Evolutionary conservation across 1,139 yeast species (phyloP), one percentile per base, ranked within the genome.

Genomic region (Debaryomycetaceae sp.): DNA sequence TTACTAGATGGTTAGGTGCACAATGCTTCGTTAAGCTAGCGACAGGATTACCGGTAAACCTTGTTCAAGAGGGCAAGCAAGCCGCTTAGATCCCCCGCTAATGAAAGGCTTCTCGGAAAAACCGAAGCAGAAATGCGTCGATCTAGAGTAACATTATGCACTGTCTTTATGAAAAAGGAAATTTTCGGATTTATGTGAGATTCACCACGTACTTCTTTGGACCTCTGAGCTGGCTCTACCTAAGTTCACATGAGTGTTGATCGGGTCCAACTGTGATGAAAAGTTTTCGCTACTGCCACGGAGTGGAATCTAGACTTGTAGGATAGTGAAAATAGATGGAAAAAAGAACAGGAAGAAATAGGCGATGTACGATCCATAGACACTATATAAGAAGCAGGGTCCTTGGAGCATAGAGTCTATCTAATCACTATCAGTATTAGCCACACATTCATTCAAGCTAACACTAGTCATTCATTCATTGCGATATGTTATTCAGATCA

Each of bases 401-500:
- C 11, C 31, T 27, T 11, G 11, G 31, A 11, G 11, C 11, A 27
- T 27, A 7, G 2, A 8, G 34, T 36, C 31, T 30, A 36, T 36
- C 24, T 24, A 36, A 30, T 35, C 36, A 36, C 37, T 37, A 37
- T 35, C 35, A 33, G 24, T 17, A 17, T 17, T 43, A 40, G 37
- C 40, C 40, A 37, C 34, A 39, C 37, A 24, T 38, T 37, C 30
- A 34, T 17, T 36, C 11, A 42, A 37, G 40, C 13, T 7, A 42
- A 31, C 37, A n/a, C 8, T 34, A 34, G 17, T n/a, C 37, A n/a
- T 45, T 34, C 50, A 42, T 43, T 45, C 39, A 24, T 42, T 44
- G 41, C 31, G 47, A 38, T 38, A 61, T 58, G 64, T 55, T 62
- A 47, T 57, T 62, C 31, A 27, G 11, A 27, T 27, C 31, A 27